Evolutionary conservation across 2,329 filamentous ascomycete species (phyloP).

Genomic region (Colletotrichum camelliae): DNA sequence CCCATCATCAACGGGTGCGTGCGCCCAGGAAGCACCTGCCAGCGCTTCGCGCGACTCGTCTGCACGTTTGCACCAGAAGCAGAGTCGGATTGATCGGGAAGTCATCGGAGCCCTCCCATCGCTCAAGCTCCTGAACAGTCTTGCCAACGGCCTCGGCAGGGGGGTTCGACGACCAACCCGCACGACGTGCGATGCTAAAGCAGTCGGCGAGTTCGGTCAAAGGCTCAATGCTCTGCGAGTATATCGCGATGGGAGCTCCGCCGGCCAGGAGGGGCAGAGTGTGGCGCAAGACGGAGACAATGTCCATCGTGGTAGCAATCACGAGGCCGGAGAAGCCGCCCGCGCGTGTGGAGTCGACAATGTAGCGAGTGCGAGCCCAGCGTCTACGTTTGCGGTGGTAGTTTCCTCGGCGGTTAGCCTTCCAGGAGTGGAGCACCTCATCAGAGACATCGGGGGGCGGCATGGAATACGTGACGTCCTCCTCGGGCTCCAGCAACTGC

Average conservation of each 20-base stretch:
- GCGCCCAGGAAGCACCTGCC: conserved; percentile 90
- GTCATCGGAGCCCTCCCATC: conserved; percentile 68
- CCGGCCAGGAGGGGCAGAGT: conserved; percentile 81
- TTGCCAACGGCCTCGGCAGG: conserved; percentile 51
- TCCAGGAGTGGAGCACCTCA: conserved; percentile 71
- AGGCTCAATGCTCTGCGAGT: conserved; percentile 81
- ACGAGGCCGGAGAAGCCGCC: conserved; percentile 86
- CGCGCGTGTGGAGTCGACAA: conserved; percentile 75
- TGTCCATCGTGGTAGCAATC: conserved; percentile 83
- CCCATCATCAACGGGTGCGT: conserved; percentile 96
- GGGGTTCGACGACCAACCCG: conserved; percentile 70
- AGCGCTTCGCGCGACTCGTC: conserved; percentile 77
- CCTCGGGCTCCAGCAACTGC: conserved; percentile 79
- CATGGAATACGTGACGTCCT: conserved; percentile 75
- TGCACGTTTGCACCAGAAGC: conserved; percentile 80
- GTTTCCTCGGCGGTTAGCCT: conserved; percentile 80
- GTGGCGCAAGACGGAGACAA: conserved; percentile 75
- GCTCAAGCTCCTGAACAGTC: conserved; percentile 55
- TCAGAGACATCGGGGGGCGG: conserved; percentile 65
- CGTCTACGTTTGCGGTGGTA: conserved; percentile 90
- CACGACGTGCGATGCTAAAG: conserved; percentile 80
- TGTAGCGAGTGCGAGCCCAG: conserved; percentile 74
- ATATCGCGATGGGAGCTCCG: conserved; percentile 85
- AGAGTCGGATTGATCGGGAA: conserved; percentile 90
- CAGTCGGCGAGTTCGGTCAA: conserved; percentile 79